phyloP scores from a whole-genome alignment of 2,329 filamentous ascomycete species.

The Cadophora sp. region DNA sequence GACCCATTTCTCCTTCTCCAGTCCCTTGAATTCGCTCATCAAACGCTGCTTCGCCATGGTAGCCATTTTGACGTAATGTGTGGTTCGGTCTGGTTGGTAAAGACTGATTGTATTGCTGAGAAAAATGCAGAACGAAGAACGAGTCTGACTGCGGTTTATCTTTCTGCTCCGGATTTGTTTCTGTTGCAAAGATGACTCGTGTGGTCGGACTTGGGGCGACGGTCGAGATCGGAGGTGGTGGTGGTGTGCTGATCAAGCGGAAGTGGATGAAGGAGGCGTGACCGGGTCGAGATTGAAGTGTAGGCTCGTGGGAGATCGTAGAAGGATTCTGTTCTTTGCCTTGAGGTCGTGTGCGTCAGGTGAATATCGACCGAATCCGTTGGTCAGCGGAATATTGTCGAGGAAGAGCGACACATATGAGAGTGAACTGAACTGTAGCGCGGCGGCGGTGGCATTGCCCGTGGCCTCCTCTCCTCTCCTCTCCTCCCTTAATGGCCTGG shows the following conservation, averaged over 20 bases:
- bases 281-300: neutral
- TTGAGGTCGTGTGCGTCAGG: neutral
- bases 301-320: neutral
- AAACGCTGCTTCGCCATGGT: slow-evolving; percentile 76
- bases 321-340: neutral
- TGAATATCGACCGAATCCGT: slow-evolving; percentile 10
- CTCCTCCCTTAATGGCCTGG: neutral
- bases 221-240: slow-evolving; percentile 7
- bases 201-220: slow-evolving; percentile 17
- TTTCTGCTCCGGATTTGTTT: neutral
- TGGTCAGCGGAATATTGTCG: slow-evolving; percentile 1
- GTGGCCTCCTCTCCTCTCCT: neutral
- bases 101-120: slow-evolving; percentile 17
- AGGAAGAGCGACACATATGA: neutral
- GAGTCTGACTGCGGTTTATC: neutral
- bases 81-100: slow-evolving; percentile 22
- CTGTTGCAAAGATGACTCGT: slow-evolving; percentile 21
- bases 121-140: neutral
- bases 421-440: neutral
- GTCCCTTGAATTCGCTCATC: slow-evolving; percentile 84
- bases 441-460: neutral
- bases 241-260: neutral
- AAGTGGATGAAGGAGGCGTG: neutral
- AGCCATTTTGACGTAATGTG: slow-evolving; percentile 32
- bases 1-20: slow-evolving; percentile 92